These are phyloP conservation scores for Pythium angustatum DNA, from an alignment of 352 stramenopile species.

Conservation along the genomic window DNA sequence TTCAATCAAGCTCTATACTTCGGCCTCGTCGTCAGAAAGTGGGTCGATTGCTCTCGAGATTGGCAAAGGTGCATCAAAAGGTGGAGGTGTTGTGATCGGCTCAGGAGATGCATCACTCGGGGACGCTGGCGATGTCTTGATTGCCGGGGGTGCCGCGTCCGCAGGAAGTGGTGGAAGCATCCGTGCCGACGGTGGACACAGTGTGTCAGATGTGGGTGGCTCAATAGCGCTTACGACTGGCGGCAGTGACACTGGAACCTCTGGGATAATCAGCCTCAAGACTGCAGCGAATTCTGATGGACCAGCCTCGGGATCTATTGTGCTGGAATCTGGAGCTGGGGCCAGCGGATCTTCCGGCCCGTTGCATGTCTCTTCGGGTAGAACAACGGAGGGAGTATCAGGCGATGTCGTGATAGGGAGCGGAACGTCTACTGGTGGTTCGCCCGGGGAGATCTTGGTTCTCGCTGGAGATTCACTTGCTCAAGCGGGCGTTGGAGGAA, in stretches of 20 bases:
- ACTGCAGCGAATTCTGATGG: slow-evolving; percentile 7
- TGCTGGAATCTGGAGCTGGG: neutral
- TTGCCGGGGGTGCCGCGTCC: slow-evolving; percentile 9
- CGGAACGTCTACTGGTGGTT: slow-evolving; percentile 39
- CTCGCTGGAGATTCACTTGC: slow-evolving; percentile 22
- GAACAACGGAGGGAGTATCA: slow-evolving; percentile 17
- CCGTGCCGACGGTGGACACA: slow-evolving; percentile 8
- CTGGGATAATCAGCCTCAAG: slow-evolving; percentile 1
- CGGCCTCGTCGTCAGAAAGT: slow-evolving; percentile 11
- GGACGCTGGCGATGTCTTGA: slow-evolving; percentile 2
- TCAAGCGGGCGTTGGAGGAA: slow-evolving; percentile 16
- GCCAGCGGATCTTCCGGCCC: slow-evolving; percentile 9
- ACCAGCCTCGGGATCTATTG: slow-evolving; percentile 6
- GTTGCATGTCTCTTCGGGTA: slow-evolving; percentile 1
- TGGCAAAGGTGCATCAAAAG: slow-evolving; percentile 1
- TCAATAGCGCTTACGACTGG: slow-evolving; percentile 14
- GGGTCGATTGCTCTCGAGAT: slow-evolving; percentile 7
- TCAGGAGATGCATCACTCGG: slow-evolving; percentile 16
- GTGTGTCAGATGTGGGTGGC: slow-evolving; percentile 6
- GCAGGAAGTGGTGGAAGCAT: slow-evolving; percentile 10
- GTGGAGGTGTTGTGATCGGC: slow-evolving; percentile 9
- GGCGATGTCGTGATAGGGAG: slow-evolving; percentile 54
- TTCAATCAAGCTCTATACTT: slow-evolving; percentile 36
- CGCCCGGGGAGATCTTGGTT: slow-evolving; percentile 25
- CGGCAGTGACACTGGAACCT: neutral